Percentiles rank a stretch among this genome's conserved stretches.
These are phyloP conservation scores for Penicillium sp. DNA, from an alignment of 2,329 filamentous ascomycete genomes.

Conservation along the genomic window DNA sequence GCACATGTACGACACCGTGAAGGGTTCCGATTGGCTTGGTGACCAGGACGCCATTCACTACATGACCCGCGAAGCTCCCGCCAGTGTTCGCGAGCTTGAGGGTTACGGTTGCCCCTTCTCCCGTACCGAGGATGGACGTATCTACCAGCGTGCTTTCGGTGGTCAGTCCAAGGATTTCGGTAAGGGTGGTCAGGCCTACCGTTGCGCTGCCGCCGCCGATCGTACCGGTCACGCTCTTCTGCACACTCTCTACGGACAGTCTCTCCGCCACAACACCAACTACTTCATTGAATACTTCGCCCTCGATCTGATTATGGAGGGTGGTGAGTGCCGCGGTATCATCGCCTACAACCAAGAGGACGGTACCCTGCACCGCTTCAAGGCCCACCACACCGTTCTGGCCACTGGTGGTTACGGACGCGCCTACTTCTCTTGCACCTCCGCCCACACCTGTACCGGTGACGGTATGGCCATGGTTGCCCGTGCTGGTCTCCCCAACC, in stretches of 20 bases:
- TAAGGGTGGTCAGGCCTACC: constrained; percentile 97
- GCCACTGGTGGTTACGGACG: constrained; percentile 97
- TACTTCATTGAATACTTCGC: constrained; percentile 99
- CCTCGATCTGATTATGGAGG: constrained; percentile 95
- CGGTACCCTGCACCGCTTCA: constrained; percentile 94
- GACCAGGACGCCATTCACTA: constrained; percentile 98
- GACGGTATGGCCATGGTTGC: constrained; percentile 99
- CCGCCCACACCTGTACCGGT: constrained; percentile 96
- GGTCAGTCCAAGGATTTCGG: constrained; percentile 94
- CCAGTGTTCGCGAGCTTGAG: constrained; percentile 90
- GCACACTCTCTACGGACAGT: constrained; percentile 98
- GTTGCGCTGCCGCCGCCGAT: constrained; percentile 94
- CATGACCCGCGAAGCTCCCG: constrained; percentile 93
- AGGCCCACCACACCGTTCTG: constrained; percentile 92
- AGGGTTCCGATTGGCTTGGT: constrained; percentile 95
- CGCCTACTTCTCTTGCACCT: constrained; percentile 98
- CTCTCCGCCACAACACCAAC: constrained; percentile 95
- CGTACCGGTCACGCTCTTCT: constrained; percentile 96
- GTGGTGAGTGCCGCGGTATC: constrained; percentile 93
- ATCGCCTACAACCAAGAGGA: constrained; percentile 99
- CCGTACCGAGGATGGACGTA: constrained; percentile 92
- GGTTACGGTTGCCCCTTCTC: constrained; percentile 94
- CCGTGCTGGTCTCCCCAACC: constrained; percentile 94
- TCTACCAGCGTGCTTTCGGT: constrained; percentile 98
- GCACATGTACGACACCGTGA: constrained; percentile 99